phyloP scores from a whole-genome alignment of 164 flowering plant species.

The Berberis thunbergii region DNA sequence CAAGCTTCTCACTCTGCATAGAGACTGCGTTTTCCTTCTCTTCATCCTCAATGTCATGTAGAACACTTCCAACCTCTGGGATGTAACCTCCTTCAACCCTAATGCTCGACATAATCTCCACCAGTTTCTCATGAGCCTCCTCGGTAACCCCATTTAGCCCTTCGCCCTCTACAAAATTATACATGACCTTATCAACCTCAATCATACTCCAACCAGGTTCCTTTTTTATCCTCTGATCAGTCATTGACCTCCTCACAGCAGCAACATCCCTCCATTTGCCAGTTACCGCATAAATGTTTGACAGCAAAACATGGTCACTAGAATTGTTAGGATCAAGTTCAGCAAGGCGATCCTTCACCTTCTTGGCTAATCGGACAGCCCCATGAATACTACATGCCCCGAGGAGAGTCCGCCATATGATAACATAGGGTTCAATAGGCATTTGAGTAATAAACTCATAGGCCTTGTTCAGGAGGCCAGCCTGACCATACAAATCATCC shows the following conservation, averaged over 20 bases:
- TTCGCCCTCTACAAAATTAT: constrained; percentile 47
- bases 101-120: constrained; percentile 40
- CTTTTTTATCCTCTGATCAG: constrained; percentile 32
- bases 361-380: constrained; percentile 41
- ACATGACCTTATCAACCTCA: constrained; percentile 50
- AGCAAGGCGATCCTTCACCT: constrained; percentile 33
- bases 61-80: constrained; percentile 42
- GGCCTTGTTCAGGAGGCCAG: constrained; percentile 48
- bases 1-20: constrained; percentile 67
- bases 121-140: constrained; percentile 42
- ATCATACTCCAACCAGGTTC: constrained; percentile 71
- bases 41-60: constrained; percentile 66
- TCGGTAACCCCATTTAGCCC: constrained; percentile 20
- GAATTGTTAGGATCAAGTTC: constrained; percentile 47
- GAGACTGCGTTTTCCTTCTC: constrained; percentile 57
- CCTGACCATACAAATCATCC: constrained; percentile 69
- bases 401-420: constrained; percentile 68
- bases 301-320: constrained; percentile 50
- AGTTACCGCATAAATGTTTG: constrained; percentile 52
- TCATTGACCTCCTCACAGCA: constrained; percentile 50
- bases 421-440: constrained; percentile 43
- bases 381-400: constrained; percentile 74
- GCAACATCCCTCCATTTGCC: constrained; percentile 64
- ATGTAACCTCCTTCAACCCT: constrained; percentile 46
- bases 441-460: constrained; percentile 37